A percentile compares a stretch with the other conserved stretches of the same genome.
Evolutionary conservation across 140 eudicot species (phyloP).

Genomic region (Anethum foeniculum): DNA sequence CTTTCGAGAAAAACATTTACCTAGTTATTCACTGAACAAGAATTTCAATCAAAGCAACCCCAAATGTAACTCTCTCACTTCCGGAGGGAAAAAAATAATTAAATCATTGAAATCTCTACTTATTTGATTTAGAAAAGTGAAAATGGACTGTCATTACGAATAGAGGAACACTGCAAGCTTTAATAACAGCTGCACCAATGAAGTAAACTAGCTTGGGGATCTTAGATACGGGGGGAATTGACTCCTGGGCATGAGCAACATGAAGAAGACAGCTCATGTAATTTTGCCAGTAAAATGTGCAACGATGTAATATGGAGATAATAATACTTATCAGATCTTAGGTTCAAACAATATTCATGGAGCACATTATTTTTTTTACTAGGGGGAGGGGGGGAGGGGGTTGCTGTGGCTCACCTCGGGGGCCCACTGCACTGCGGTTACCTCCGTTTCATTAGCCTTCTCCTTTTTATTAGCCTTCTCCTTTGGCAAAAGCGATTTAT

Average conservation of each 20-base stretch:
- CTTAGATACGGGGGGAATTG: background rate
- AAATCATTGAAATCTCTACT: background rate
- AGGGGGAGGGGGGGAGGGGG: too few relatives aligned
- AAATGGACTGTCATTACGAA: background rate
- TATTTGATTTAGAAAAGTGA: background rate
- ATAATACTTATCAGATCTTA: background rate
- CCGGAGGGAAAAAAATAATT: background rate
- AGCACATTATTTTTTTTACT: background rate
- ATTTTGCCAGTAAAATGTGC: background rate
- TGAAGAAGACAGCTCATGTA: background rate
- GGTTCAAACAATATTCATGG: background rate
- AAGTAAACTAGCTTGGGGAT: background rate
- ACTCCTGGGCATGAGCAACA: background rate
- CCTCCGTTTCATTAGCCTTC: too few relatives aligned
- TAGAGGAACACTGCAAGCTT: background rate
- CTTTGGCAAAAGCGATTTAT: constrained; percentile 34
- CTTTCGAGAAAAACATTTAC: background rate
- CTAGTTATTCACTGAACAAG: background rate
- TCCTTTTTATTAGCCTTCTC: background rate
- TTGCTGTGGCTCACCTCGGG: too few relatives aligned
- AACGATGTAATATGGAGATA: background rate
- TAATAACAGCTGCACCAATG: background rate
- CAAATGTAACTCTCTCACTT: background rate
- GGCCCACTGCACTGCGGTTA: constrained; percentile 56
- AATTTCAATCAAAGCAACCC: background rate